Conservation (phyloP, 2,329 filamentous ascomycete species). For the Neurospora crassa region DNA sequence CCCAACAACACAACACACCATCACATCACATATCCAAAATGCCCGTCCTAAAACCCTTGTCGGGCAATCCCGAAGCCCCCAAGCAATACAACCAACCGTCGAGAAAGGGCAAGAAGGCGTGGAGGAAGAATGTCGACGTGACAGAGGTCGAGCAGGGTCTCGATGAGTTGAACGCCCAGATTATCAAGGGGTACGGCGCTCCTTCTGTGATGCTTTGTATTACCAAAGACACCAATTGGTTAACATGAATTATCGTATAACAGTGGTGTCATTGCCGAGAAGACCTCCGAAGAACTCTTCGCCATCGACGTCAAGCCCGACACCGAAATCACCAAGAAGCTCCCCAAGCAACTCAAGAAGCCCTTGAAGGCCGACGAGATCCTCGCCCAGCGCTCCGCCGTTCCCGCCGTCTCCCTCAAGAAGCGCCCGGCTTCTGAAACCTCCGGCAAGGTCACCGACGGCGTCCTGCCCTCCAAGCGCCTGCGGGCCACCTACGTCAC, state of each 20-base stretch:
- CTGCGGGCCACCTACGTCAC: slow-evolving; percentile 71
- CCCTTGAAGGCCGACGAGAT: slow-evolving; percentile 86
- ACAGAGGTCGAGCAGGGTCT: slow-evolving; percentile 77
- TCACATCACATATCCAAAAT: slow-evolving; percentile 24
- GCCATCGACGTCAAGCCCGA: slow-evolving; percentile 69
- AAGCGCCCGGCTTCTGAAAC: slow-evolving; percentile 53
- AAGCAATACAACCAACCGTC: slow-evolving; percentile 81
- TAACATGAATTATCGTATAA: slow-evolving; percentile 4
- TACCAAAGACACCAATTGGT: not conserved
- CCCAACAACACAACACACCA: not conserved
- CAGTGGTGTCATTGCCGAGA: slow-evolving; percentile 80
- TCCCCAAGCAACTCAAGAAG: slow-evolving; percentile 54
- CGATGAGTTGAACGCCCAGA: slow-evolving; percentile 75
- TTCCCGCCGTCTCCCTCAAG: slow-evolving; percentile 67
- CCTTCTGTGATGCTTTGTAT: not conserved
- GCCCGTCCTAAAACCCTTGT: slow-evolving; percentile 41
- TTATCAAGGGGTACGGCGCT: slow-evolving; percentile 67
- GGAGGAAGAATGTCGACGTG: slow-evolving; percentile 96
- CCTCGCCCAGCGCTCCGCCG: slow-evolving; percentile 69
- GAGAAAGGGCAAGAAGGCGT: slow-evolving; percentile 95
- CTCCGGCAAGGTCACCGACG: slow-evolving; percentile 56
- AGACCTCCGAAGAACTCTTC: slow-evolving; percentile 76
- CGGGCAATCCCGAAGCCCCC: slow-evolving; percentile 51
- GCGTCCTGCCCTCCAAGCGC: slow-evolving; percentile 65
- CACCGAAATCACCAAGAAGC: slow-evolving; percentile 44